A percentile compares a stretch with the other conserved stretches of the same genome.
phyloP scores from a whole-genome alignment of 2,329 filamentous ascomycete species.

The Zymoseptoria tritici region DNA sequence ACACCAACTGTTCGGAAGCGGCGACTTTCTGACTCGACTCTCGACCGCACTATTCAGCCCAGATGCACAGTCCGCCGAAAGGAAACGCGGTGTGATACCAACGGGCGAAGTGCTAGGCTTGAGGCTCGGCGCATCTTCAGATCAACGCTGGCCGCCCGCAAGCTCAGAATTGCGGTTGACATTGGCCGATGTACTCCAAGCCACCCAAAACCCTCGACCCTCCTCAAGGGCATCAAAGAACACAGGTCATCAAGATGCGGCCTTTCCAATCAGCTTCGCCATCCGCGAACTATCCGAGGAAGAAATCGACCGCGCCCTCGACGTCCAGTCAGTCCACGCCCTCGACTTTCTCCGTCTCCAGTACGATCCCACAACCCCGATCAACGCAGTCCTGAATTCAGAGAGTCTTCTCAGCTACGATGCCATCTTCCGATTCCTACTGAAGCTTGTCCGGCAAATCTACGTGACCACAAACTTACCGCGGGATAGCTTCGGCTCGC shows the following conservation, averaged over 20 bases:
- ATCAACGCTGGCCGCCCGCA: conserved; percentile 71
- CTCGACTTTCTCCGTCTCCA: conserved; percentile 88
- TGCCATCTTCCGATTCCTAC: conserved; percentile 68
- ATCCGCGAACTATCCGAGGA: conserved; percentile 71
- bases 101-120: conserved; percentile 71
- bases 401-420: conserved; percentile 72
- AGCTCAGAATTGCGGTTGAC: conserved; percentile 87
- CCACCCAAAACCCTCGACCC: conserved; percentile 44
- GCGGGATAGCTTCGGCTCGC: not conserved
- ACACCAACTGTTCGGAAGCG: conserved; percentile 80
- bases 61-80: conserved; percentile 70
- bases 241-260: conserved; percentile 46
- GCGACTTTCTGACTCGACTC: conserved; percentile 71
- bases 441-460: conserved; percentile 67
- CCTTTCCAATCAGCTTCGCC: conserved; percentile 53
- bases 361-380: conserved; percentile 66
- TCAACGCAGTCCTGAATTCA: conserved; percentile 67
- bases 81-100: conserved; percentile 59
- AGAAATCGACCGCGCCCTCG: conserved; percentile 75
- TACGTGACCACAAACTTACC: conserved; percentile 43
- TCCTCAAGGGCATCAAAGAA: not conserved
- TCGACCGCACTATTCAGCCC: conserved; percentile 79
- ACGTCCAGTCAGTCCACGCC: conserved; percentile 74
- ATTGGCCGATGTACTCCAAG: conserved; percentile 67
- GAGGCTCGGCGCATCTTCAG: conserved; percentile 69